These are phyloP conservation scores for Solanum hybrid DNA, from an alignment of 305 asterid species.

Conservation along the genomic window DNA sequence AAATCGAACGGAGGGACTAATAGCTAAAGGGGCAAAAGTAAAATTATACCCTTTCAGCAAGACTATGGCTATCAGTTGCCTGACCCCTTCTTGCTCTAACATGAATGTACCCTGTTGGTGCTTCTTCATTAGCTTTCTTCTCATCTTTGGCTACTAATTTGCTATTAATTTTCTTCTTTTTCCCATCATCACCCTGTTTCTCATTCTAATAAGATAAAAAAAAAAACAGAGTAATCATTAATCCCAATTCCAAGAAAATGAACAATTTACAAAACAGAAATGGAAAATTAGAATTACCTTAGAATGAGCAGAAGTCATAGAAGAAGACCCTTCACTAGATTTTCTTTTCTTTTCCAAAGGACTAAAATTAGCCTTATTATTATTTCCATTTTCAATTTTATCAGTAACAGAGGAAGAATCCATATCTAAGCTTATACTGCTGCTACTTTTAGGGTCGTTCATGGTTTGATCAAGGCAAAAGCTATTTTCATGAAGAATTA, in stretches of 20 bases:
- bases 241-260: background rate
- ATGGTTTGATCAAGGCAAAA: conserved; percentile 9
- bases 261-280: background rate
- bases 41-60: conserved; percentile 39
- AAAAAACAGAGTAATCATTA: background rate
- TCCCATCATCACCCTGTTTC: conserved; percentile 5
- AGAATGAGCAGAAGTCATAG: conserved; percentile 37
- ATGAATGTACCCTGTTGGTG: conserved; percentile 58
- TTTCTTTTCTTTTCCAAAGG: conserved; percentile 35
- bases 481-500: background rate
- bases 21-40: background rate
- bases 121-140: conserved; percentile 17
- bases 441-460: conserved; percentile 18
- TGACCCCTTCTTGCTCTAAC: conserved; percentile 91
- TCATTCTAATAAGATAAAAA: background rate
- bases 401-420: conserved; percentile 45
- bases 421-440: conserved; percentile 6
- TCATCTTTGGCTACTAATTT: conserved; percentile 8
- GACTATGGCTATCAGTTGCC: conserved; percentile 84
- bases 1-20: background rate
- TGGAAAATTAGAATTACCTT: conserved; percentile 22
- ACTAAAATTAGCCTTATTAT: conserved; percentile 5
- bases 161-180: conserved; percentile 14
- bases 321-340: conserved; percentile 18
- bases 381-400: conserved; percentile 13